These are phyloP conservation scores for Penicillium cinerascens DNA, from an alignment of 495 filamentous ascomycete species.

Conservation along the genomic window DNA sequence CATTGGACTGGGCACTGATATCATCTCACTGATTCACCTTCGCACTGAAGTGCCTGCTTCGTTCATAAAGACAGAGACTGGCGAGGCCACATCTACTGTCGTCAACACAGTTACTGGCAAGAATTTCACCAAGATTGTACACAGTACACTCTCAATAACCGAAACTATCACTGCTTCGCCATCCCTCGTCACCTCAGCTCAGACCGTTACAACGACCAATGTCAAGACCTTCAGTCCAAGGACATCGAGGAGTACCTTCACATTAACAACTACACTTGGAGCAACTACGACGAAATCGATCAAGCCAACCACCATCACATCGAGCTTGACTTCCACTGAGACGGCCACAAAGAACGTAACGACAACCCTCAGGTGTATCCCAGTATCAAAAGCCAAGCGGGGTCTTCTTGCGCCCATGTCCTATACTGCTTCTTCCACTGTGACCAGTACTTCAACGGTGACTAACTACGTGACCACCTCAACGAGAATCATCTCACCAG, in stretches of 20 bases:
- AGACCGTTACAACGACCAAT: neutral
- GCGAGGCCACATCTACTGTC: neutral
- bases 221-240: neutral
- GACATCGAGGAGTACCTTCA: neutral
- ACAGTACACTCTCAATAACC: neutral
- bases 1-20: neutral
- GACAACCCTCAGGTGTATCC: neutral
- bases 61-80: neutral
- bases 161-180: neutral
- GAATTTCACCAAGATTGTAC: neutral
- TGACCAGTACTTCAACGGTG: neutral
- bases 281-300: neutral
- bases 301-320: neutral
- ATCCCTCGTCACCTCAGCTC: neutral
- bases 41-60: neutral
- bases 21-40: neutral
- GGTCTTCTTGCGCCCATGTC: neutral
- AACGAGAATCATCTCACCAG: neutral
- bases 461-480: slow-evolving; percentile 1
- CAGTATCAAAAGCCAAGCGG: neutral
- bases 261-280: neutral
- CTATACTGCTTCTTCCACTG: neutral
- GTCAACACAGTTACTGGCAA: neutral
- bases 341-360: slow-evolving; percentile 3
- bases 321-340: neutral